Evolutionary conservation across 139 green algal species (phyloP).

Genomic region (Desmodesmus armatus): DNA sequence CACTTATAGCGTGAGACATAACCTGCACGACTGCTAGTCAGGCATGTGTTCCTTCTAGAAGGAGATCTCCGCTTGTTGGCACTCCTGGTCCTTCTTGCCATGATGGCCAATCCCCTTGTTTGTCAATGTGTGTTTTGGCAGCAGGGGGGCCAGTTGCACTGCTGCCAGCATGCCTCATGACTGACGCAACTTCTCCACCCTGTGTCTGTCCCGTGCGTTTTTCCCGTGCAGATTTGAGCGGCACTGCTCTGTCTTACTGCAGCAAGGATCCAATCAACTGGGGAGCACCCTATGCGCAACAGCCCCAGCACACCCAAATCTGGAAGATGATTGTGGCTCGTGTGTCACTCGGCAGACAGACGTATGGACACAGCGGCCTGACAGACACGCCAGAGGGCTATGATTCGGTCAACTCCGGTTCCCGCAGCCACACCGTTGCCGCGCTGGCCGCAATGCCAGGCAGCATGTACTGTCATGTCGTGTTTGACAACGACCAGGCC

Average conservation of each 20-base stretch:
- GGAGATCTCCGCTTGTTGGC: no score
- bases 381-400: not conserved
- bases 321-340: constrained; percentile 31
- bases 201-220: no score
- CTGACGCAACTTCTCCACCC: no score
- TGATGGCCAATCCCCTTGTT: no score
- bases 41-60: no score
- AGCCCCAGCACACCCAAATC: not conserved
- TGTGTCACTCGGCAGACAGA: not conserved
- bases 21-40: no score
- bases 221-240: not conserved
- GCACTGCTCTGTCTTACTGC: not conserved
- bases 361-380: not conserved
- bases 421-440: not conserved
- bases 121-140: no score
- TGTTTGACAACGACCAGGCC: constrained; percentile 36
- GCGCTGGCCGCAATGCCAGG: no score
- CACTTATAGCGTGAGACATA: no score
- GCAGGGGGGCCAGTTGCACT: no score
- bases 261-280: not conserved
- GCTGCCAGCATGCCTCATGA: no score
- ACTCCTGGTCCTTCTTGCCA: no score
- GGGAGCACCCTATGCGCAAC: not conserved
- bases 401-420: not conserved
- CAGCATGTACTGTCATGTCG: constrained; percentile 32